Base-by-base conservation (phyloP, 192 early-diverging fungal species). In the Umbelopsis ramanniana region DNA sequence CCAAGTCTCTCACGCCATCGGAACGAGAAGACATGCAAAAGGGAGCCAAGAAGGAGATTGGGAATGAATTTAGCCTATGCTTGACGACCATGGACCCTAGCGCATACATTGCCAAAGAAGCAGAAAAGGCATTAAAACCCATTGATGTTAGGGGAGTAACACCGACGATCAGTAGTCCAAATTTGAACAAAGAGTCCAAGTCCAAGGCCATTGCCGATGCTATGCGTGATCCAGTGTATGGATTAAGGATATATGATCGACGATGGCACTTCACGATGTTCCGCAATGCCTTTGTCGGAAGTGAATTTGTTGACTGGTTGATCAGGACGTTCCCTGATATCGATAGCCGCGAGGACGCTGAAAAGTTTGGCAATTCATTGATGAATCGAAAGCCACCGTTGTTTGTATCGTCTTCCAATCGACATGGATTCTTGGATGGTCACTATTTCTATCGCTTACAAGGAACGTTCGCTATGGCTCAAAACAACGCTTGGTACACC, bases 301-400 rank as follows among this genome's bases (percentile, higher is more conserved):
- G 83, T 48, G 95, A 97, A 69, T 84, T 89, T 52, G 92, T 97
- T 3, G 92, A 97, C 71, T 98, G 96, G 96, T 74, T 96, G 33
- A 81, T 96, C 52, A 74, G 79, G 38, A 89, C 88, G 46, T 92
- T 97, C 81, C 79, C 81, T 29, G 92, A 93, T 54, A 85, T 96
- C 50, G 82, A 87, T 14, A 90, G 89, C 6, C 81, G 95, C 4
- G 86, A 91, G 26, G 87, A 90, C 46, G 97, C 96, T 0, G 85
- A 93, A 6, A 81, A 79, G 0, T 90, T 93, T 76, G 97, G 94
- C 10, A 94, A 94, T 73, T 68, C 82, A 24, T 84, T 97, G 50
- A 76, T 94, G 69, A 81, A 88, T n/a, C 87, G 88, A 23, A 68
- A 71, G 23, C 77, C 77, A 17, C 93, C 93, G 0, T 68, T 97